phyloP scores from a whole-genome alignment of 345 rosid genomes.

The Arabidopsis arenosa region DNA sequence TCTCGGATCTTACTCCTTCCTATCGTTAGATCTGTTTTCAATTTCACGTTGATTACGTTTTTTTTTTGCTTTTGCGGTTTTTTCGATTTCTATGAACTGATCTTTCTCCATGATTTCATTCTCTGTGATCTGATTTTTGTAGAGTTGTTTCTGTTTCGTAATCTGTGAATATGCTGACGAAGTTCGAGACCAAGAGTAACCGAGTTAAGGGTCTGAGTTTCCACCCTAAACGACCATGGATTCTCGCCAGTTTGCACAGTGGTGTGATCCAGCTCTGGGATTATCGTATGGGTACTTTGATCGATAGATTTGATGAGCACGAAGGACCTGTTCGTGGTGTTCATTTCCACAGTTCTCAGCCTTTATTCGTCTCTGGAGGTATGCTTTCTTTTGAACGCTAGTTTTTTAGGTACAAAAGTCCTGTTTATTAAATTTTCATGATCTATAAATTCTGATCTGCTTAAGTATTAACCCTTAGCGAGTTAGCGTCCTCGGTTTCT shows the following conservation, averaged over 20 bases:
- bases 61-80: not conserved
- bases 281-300: conserved; percentile 95
- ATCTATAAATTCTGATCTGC: not conserved
- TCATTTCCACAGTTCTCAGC: conserved; percentile 92
- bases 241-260: conserved; percentile 96
- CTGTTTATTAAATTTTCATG: not conserved
- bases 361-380: conserved; percentile 97
- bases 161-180: conserved; percentile 78
- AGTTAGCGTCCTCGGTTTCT: not conserved
- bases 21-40: conserved; percentile 23
- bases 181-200: conserved; percentile 98
- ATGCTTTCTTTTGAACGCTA: conserved; percentile 28
- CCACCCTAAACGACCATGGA: conserved; percentile 97
- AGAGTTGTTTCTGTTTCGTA: conserved; percentile 32
- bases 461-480: not conserved
- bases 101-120: conserved; percentile 13
- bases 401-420: not conserved
- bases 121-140: conserved; percentile 43
- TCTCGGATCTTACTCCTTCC: not conserved
- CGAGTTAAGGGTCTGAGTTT: conserved; percentile 97
- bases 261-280: conserved; percentile 99
- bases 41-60: not conserved
- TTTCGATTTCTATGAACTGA: not conserved
- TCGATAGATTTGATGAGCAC: conserved; percentile 94
- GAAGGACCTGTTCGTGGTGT: conserved; percentile 99